These are phyloP conservation scores for Mariannaea sp. DNA, from an alignment of 2,329 filamentous ascomycete species.

Conservation along the genomic window DNA sequence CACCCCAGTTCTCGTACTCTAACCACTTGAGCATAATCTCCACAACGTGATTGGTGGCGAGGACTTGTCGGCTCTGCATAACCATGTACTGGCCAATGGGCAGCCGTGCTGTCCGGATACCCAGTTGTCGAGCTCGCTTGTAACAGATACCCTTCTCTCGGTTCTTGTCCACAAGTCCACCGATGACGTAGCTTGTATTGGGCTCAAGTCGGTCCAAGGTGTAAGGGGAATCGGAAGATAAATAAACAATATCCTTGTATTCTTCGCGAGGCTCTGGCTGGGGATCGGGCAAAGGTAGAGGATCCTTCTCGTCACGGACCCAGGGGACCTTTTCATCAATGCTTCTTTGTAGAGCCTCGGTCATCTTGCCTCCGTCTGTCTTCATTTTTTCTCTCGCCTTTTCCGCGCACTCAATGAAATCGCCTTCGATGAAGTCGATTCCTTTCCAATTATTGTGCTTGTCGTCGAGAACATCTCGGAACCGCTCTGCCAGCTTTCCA, in stretches of 20 bases:
- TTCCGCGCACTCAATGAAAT: constrained; percentile 72
- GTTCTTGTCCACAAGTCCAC: constrained; percentile 94
- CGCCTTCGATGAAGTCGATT: constrained; percentile 71
- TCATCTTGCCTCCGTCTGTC: constrained; percentile 58
- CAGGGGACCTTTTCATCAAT: constrained; percentile 39
- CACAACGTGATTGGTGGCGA: constrained; percentile 94
- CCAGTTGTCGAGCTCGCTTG: constrained; percentile 72
- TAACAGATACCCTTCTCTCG: constrained; percentile 95
- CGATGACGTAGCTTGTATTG: constrained; percentile 89
- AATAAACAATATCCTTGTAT: constrained; percentile 70
- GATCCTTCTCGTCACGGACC: constrained; percentile 40
- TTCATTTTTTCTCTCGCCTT: constrained; percentile 72
- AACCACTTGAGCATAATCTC: constrained; percentile 97
- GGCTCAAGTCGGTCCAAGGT: constrained; percentile 83
- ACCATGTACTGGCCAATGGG: constrained; percentile 96
- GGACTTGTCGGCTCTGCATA: constrained; percentile 83
- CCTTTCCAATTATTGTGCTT: constrained; percentile 81
- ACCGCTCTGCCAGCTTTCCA: constrained; percentile 75
- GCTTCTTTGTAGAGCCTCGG: constrained; percentile 58
- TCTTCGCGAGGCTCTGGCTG: constrained; percentile 41
- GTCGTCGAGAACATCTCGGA: constrained; percentile 73
- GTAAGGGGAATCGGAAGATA: constrained; percentile 88
- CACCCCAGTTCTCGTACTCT: constrained; percentile 87
- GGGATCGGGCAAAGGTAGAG: constrained; percentile 42
- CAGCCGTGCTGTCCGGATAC: constrained; percentile 85